Conservation (phyloP, 257 asterid species). For the Gentiana straminea region DNA sequence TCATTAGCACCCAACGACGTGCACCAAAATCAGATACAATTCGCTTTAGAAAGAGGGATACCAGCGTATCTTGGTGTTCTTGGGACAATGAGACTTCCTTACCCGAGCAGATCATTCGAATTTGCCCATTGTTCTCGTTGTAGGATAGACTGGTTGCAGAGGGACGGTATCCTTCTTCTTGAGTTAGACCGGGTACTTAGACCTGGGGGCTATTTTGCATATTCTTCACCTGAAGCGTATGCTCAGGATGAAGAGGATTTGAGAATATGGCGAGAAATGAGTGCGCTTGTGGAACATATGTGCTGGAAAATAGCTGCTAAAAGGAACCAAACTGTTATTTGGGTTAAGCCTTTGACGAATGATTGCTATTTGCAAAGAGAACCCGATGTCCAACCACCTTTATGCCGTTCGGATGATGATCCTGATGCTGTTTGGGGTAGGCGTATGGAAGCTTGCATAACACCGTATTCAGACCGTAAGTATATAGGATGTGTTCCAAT, state of each 20-base stretch:
- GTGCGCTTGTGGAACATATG: constrained; percentile 84
- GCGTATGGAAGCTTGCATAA: constrained; percentile 77
- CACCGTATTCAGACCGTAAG: constrained; percentile 94
- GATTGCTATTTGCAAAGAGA: constrained; percentile 65
- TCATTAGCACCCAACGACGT: constrained; percentile 93
- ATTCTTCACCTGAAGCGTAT: constrained; percentile 94
- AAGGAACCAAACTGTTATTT: constrained; percentile 78
- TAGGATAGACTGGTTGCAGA: constrained; percentile 92
- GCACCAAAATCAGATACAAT: constrained; percentile 94
- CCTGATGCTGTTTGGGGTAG: constrained; percentile 93
- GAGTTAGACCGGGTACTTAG: constrained; percentile 86
- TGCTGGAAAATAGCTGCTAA: constrained; percentile 87
- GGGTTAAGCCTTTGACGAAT: constrained; percentile 86
- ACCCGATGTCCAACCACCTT: constrained; percentile 79
- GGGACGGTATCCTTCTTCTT: constrained; percentile 89
- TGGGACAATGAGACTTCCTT: constrained; percentile 93
- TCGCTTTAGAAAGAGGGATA: constrained; percentile 92
- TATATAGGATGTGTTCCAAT: constrained; percentile 5
- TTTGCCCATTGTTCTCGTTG: constrained; percentile 95
- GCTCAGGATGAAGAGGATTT: constrained; percentile 92
- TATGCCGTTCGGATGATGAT: constrained; percentile 78
- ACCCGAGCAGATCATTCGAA: constrained; percentile 94
- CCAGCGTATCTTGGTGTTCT: constrained; percentile 97
- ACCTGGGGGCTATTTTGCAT: constrained; percentile 95
- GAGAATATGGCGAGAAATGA: constrained; percentile 80